Percentiles rank a stretch among this genome's conserved stretches.
Evolutionary conservation across 768 basidiomycete species (phyloP).

Genomic region (Amanita pallidorosea): DNA sequence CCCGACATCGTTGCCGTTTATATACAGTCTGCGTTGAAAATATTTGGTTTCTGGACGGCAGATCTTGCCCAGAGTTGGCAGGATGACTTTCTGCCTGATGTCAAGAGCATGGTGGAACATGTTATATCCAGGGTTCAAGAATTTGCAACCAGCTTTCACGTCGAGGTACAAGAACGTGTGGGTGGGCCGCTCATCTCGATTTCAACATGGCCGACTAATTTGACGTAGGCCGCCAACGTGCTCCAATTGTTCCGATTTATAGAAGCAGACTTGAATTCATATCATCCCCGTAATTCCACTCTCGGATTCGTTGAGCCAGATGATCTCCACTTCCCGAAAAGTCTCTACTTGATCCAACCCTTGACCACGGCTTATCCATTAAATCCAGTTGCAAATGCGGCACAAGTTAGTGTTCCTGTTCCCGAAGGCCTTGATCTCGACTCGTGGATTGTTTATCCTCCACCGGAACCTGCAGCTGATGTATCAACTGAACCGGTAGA

Average conservation of each 20-base stretch:
- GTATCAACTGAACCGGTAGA: slow-evolving; percentile 33
- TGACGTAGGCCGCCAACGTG: slow-evolving; percentile 65
- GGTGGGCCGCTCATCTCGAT: slow-evolving; percentile 7
- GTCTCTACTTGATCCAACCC: slow-evolving; percentile 75
- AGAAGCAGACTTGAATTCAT: slow-evolving; percentile 54
- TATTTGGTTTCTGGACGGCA: slow-evolving; percentile 80
- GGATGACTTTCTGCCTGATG: slow-evolving; percentile 53
- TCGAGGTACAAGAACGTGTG: slow-evolving; percentile 91
- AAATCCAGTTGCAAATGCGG: slow-evolving; percentile 70
- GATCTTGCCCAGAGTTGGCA: slow-evolving; percentile 72
- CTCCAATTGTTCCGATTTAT: slow-evolving; percentile 69
- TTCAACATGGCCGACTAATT: slow-evolving; percentile 3
- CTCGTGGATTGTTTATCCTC: slow-evolving; percentile 69
- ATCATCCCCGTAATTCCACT: slow-evolving; percentile 28
- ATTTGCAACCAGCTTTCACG: slow-evolving; percentile 53
- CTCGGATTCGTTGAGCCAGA: slow-evolving; percentile 22
- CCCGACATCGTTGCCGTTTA: slow-evolving; percentile 68
- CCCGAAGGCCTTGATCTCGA: slow-evolving; percentile 87
- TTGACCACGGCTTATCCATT: slow-evolving; percentile 72
- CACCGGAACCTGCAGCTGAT: slow-evolving; percentile 25
- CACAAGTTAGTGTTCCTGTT: slow-evolving; percentile 71
- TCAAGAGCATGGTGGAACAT: slow-evolving; percentile 52
- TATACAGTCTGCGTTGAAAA: slow-evolving; percentile 74
- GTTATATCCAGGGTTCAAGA: slow-evolving; percentile 46
- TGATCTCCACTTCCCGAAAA: slow-evolving; percentile 73